Base-by-base conservation (phyloP, 1,284 basidiomycete species). In the Tranzscheliella williamsii region DNA sequence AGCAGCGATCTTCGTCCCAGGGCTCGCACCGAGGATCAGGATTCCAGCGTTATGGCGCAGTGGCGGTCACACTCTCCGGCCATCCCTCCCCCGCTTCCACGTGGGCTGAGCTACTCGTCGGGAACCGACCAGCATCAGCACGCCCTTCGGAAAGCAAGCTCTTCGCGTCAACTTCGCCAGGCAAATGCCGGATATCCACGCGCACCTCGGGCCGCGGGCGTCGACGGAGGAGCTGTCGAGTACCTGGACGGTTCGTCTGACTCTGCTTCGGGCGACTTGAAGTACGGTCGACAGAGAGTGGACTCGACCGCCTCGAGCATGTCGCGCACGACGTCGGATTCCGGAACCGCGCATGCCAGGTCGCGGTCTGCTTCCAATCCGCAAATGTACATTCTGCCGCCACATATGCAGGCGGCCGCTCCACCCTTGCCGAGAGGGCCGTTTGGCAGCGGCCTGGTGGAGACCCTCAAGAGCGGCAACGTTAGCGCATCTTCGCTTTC, bases 61-160 rank as follows among this genome's bases (percentile, higher is more conserved):
- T 73, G 71, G 71, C 29, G 70, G n/a, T 60, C 61, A 17, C 46
- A 70, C 33, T 72, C 69, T 23, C 71, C 71, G 4, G 61, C 58
- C 8, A 46, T 66, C 17, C 46, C 62, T 11, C 68, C 67, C 11
- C 53, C 57, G 24, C 42, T 72, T 35, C 69, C 60, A 2, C 52
- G 64, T 32, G 61, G 60, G 11, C 36, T 48, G n/a, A 58, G 53
- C 42, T 56, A 52, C 32, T 51, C 42, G 5, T 50, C 42, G 4
- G 55, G 64, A 11, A 34, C 53, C 5, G 64, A 67, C 15, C 54
- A 69, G 24, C 61, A 69, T 4, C 56, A 60, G 45, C 50, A 61
- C 22, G 51, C 52, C 4, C 30, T 73, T 22, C 60, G 71, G 12
- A 73, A 73, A 31, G 69, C 71, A 1, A 65, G 64, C 29, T 63